phyloP scores from a whole-genome alignment of 306 rosid genomes.

The Lithocarpus polystachyus region DNA sequence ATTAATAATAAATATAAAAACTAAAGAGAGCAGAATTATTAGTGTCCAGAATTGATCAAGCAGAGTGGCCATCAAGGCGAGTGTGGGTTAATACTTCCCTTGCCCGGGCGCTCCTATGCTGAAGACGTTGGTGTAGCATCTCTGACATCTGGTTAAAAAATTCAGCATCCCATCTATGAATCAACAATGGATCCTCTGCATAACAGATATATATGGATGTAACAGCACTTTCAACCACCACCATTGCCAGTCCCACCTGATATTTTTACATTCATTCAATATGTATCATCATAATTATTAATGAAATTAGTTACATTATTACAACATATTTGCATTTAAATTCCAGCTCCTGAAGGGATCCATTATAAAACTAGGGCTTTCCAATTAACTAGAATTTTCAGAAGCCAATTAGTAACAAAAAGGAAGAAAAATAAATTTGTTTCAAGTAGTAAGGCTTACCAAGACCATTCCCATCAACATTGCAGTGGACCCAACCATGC shows the following conservation, averaged over 20 bases:
- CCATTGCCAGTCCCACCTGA: slow-evolving; percentile 97
- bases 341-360: background rate
- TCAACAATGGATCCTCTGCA: slow-evolving; percentile 92
- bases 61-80: slow-evolving; percentile 40
- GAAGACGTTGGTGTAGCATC: slow-evolving; percentile 91
- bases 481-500: slow-evolving; percentile 91
- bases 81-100: slow-evolving; percentile 63
- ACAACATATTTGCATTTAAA: background rate
- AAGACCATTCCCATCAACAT: slow-evolving; percentile 95
- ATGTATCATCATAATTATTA: background rate
- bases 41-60: background rate
- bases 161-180: slow-evolving; percentile 90
- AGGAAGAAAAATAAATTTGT: background rate
- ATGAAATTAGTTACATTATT: background rate
- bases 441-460: slow-evolving; percentile 44
- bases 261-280: slow-evolving; percentile 13
- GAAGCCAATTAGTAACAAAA: background rate
- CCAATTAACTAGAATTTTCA: background rate
- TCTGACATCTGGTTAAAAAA: slow-evolving; percentile 92
- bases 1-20: too few relatives aligned
- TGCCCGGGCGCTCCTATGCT: slow-evolving; percentile 71
- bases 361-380: background rate
- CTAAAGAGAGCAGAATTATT: too few relatives aligned
- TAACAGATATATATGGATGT: slow-evolving; percentile 93
- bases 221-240: slow-evolving; percentile 95